These are phyloP conservation scores for Datisca glomerata DNA, from an alignment of 306 rosid species.

Conservation along the genomic window DNA sequence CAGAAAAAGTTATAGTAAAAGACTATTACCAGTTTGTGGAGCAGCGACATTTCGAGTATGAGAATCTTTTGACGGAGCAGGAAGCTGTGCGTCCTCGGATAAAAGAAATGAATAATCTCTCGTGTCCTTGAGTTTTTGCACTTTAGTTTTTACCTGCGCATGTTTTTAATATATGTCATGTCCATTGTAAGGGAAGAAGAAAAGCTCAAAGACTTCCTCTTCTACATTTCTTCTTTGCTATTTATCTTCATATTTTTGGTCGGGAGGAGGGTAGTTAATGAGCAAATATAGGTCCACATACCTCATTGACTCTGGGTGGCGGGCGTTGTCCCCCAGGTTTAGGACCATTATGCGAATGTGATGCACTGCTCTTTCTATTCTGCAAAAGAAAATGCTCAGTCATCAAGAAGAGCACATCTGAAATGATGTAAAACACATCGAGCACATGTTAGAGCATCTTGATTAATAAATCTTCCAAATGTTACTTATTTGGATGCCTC, in stretches of 20 bases:
- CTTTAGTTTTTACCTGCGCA: conserved; percentile 46
- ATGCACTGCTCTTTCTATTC: conserved; percentile 38
- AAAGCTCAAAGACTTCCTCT: no score
- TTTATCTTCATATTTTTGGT: neutral
- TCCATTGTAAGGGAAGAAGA: no score
- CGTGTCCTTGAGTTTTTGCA: conserved; percentile 60
- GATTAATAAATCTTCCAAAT: no score
- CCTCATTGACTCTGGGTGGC: conserved; percentile 41
- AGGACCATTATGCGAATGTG: conserved; percentile 29
- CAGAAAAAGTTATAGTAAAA: conserved; percentile 12
- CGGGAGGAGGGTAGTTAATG: conserved; percentile 6
- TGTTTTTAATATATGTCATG: conserved; percentile 13
- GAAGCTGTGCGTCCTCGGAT: conserved; percentile 62
- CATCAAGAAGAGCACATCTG: conserved; percentile 28
- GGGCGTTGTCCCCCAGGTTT: conserved; percentile 24
- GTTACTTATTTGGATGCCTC: no score
- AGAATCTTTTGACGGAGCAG: conserved; percentile 47
- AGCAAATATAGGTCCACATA: conserved; percentile 18
- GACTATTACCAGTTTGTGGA: conserved; percentile 43
- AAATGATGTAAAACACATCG: no score
- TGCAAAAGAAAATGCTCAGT: conserved; percentile 21
- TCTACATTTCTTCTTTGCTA: no score
- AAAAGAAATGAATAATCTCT: conserved; percentile 86
- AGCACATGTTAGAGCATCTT: no score
- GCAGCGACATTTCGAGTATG: conserved; percentile 20